A percentile compares a stretch with the other conserved stretches of the same genome.
Conservation (phyloP, 495 filamentous ascomycete species). For the Chaetomium tenue region DNA sequence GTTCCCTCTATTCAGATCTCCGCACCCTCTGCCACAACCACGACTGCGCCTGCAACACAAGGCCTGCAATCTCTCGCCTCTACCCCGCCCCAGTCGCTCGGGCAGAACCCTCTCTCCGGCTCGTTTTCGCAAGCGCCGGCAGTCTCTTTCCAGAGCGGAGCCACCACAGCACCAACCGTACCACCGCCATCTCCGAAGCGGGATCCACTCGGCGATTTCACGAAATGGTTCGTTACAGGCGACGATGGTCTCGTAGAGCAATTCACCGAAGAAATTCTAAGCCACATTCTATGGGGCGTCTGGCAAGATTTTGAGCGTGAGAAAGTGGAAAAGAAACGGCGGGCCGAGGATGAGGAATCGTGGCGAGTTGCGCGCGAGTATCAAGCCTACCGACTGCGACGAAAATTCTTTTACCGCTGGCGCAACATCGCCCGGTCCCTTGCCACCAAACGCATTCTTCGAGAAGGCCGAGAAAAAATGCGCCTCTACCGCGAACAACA, state of each 20-base stretch:
- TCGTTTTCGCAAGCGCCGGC: neutral
- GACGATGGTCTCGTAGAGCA: conserved; percentile 46
- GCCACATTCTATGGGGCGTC: conserved; percentile 35
- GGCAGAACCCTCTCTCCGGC: neutral
- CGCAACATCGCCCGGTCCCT: conserved; percentile 38
- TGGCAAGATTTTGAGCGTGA: conserved; percentile 38
- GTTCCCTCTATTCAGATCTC: conserved; percentile 16
- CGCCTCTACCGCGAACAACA: conserved; percentile 31
- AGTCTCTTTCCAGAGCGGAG: neutral
- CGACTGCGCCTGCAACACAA: neutral
- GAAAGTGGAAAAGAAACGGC: conserved; percentile 37
- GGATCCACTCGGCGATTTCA: conserved; percentile 42
- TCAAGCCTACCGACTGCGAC: conserved; percentile 41
- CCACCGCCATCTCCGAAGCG: conserved; percentile 17
- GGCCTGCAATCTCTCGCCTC: neutral
- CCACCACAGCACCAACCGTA: neutral
- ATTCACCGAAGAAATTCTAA: conserved; percentile 39
- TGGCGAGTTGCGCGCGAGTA: conserved; percentile 42
- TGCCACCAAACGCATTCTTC: conserved; percentile 37
- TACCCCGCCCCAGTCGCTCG: neutral
- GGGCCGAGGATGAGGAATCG: conserved; percentile 44
- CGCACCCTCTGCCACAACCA: neutral
- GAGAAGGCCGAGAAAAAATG: conserved; percentile 36
- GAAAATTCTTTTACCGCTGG: conserved; percentile 53
- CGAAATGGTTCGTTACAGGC: conserved; percentile 48